A percentile compares a stretch with the other conserved stretches of the same genome.
Evolutionary conservation across 768 basidiomycete genomes (phyloP).

Genomic region (Arthromyces matolae): DNA sequence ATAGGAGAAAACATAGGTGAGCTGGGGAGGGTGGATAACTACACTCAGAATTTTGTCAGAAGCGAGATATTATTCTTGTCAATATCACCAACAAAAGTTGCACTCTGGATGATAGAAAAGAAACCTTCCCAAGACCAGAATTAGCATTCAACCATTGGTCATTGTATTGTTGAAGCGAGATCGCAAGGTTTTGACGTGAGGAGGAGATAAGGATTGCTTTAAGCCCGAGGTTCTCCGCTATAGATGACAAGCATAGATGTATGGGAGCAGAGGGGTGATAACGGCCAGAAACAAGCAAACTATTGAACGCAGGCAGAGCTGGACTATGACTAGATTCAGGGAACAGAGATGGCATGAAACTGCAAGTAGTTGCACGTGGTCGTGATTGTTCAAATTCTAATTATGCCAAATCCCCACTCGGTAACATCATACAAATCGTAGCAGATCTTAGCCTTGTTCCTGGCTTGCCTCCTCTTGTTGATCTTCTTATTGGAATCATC

Average conservation of each 20-base stretch:
- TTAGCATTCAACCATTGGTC: conserved; percentile 52
- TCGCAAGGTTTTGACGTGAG: conserved; percentile 40
- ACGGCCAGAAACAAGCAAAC: conserved; percentile 59
- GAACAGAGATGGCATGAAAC: conserved; percentile 30
- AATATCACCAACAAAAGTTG: conserved; percentile 51
- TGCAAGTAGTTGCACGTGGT: not conserved
- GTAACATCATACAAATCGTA: conserved; percentile 40
- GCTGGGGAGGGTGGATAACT: conserved; percentile 65
- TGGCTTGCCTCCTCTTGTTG: conserved; percentile 40
- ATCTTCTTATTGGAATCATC: conserved; percentile 40
- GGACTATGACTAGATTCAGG: conserved; percentile 35
- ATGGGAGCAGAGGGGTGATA: conserved; percentile 70
- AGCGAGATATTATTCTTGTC: not conserved
- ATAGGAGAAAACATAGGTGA: conserved; percentile 51
- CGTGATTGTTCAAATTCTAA: conserved; percentile 29
- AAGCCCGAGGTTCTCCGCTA: conserved; percentile 27
- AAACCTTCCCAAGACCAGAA: conserved; percentile 35
- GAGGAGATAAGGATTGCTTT: conserved; percentile 50
- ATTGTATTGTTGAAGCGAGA: conserved; percentile 41
- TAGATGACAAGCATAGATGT: conserved; percentile 56
- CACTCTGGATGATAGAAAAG: conserved; percentile 38
- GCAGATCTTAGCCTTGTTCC: conserved; percentile 48
- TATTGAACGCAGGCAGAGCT: conserved; percentile 49
- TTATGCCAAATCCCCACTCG: too few species aligned
- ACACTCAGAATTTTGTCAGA: conserved; percentile 10